Evolutionary conservation across 2,329 filamentous ascomycete species (phyloP).

Genomic region (Claviceps sp.): DNA sequence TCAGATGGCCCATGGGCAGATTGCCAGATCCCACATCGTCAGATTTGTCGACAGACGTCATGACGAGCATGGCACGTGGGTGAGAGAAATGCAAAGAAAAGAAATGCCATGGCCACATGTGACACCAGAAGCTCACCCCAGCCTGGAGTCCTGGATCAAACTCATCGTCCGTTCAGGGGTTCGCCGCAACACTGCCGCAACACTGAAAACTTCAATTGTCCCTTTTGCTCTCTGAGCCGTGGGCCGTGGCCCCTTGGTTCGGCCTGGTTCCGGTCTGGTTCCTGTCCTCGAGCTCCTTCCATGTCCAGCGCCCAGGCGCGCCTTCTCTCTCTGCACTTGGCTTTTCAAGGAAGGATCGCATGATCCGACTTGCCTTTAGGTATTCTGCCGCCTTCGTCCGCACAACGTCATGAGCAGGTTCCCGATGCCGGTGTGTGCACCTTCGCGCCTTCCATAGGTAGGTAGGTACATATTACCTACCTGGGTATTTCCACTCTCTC

Average conservation of each 20-base stretch:
- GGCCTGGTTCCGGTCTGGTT: background rate
- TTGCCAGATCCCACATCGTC: constrained; percentile 2
- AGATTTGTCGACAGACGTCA: constrained; percentile 5
- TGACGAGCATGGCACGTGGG: constrained; percentile 1
- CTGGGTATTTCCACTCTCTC: background rate
- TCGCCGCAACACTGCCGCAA: background rate
- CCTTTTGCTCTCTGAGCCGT: background rate
- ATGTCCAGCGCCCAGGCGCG: background rate
- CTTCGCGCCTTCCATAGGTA: background rate
- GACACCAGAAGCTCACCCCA: background rate
- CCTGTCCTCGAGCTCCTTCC: background rate
- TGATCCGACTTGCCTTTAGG: background rate
- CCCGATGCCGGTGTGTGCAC: too few relatives aligned
- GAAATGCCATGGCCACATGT: background rate
- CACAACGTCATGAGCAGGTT: too few relatives aligned
- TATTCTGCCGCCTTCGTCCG: background rate
- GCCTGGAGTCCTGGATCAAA: background rate
- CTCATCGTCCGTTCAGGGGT: background rate
- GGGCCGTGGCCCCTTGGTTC: background rate
- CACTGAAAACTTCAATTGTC: background rate
- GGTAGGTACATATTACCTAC: too few relatives aligned
- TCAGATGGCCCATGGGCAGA: constrained; percentile 6
- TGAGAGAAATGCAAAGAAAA: background rate
- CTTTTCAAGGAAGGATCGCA: background rate
- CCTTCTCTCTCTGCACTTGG: background rate